Evolutionary conservation across 148 eudicot genomes (phyloP).

Genomic region (Selenicereus undatus): DNA sequence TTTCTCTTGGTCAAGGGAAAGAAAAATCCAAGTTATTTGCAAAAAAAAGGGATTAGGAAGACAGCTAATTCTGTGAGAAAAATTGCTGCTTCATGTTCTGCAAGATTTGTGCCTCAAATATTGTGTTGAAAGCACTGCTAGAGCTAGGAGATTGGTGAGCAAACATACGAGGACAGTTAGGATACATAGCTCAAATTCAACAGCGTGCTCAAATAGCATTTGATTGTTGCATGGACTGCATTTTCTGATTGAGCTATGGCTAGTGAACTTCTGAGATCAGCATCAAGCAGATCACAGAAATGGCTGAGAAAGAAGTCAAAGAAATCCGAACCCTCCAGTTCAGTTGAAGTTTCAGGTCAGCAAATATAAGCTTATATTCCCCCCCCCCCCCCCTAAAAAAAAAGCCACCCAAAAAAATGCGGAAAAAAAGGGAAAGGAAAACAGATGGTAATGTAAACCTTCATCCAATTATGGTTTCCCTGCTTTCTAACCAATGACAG

Average conservation of each 20-base stretch:
- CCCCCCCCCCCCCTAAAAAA: background rate
- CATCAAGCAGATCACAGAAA: conserved; percentile 32
- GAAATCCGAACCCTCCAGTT: conserved; percentile 35
- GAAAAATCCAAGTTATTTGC: too few species aligned
- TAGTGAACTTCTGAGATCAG: conserved; percentile 34
- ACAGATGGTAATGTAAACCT: background rate
- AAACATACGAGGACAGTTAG: background rate
- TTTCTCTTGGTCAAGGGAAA: too few species aligned
- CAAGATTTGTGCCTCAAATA: background rate
- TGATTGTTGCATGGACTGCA: conserved; percentile 23
- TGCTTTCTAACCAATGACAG: too few species aligned
- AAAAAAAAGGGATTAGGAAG: too few species aligned
- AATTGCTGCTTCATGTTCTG: background rate
- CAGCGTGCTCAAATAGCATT: background rate
- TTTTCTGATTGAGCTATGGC: conserved; percentile 33
- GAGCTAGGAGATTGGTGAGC: background rate
- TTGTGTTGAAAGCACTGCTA: background rate
- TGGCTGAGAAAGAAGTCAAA: conserved; percentile 56
- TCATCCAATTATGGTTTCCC: background rate
- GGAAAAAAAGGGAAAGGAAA: background rate
- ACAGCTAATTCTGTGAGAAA: background rate
- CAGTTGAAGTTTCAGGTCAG: conserved; percentile 52
- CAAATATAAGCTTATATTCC: background rate
- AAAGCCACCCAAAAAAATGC: background rate
- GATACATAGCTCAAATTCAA: background rate